Base-by-base conservation (phyloP, 805 yeast genomes). In the Zygotorulaspora danielsina region DNA sequence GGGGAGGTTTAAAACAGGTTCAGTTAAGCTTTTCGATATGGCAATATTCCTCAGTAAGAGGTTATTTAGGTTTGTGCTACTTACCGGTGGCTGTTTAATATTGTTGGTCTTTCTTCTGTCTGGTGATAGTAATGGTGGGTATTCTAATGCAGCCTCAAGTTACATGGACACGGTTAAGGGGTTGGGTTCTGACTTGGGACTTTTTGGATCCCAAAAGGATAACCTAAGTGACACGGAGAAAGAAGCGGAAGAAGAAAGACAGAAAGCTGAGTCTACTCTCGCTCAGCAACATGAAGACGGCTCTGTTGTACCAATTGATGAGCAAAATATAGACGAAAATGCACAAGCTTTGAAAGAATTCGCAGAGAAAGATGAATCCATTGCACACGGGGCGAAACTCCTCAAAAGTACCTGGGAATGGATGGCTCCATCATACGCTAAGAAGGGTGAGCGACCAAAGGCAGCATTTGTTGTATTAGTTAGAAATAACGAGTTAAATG, bases 401-500 rank as follows among this genome's bases (percentile, higher is more conserved):
- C 22, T 36, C 22, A 36, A 33, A 19, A 39, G 38, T 10, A 42
- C 49, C 3, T 38, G 44, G 46, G 46, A 45, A 3, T 51, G 33
- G 19, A 45, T 52, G 42, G 36, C 38, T n/a, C 50, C 44, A 32
- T 49, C 53, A 11, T 52, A 41, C 17, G 49, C 36, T 6, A 45
- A 46, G 13, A 47, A 47, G 19, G 55, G 53, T 22, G 32, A 42
- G 5, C 49, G 53, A 33, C 56, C 61, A 16, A 58, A 54, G 38
- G 67, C 67, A 12, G 54, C 62, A 32, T 59, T 60, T 31, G 76
- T 80, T 41, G 68, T 88, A 2, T 67, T 85, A 49, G 86, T 86
- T 24, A 71, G 93, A 55, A 80, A 85, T 62, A 54, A 65, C 19
- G 95, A 85, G 52, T 57, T 83, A 45, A 55, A 66, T 49, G 70